These are phyloP conservation scores for Phytopythium vexans DNA, from an alignment of 352 stramenopile genomes.

Conservation along the genomic window DNA sequence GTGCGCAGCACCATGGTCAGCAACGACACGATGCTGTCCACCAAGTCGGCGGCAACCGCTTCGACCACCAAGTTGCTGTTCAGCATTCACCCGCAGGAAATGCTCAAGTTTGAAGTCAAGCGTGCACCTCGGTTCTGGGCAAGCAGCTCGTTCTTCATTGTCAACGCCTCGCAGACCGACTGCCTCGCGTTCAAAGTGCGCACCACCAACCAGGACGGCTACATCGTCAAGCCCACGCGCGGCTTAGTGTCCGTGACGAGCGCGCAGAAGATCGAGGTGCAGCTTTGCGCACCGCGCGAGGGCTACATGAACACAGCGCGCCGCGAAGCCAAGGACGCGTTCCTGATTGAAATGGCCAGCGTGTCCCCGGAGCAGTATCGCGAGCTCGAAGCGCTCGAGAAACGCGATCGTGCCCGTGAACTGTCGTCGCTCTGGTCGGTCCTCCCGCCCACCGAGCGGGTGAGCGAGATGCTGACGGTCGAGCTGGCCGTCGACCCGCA, in stretches of 20 bases:
- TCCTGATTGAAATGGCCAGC: conserved; percentile 67
- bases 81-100: conserved; percentile 38
- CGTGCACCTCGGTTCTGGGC: conserved; percentile 27
- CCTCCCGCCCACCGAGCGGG: conserved; percentile 15
- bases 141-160: conserved; percentile 49
- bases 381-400: conserved; percentile 34
- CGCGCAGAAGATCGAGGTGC: conserved; percentile 58
- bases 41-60: conserved; percentile 9
- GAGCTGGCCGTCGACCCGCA: conserved; percentile 17
- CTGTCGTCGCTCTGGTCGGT: conserved; percentile 45
- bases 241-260: conserved; percentile 59
- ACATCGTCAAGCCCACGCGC: conserved; percentile 69
- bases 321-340: conserved; percentile 62
- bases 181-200: conserved; percentile 76
- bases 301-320: conserved; percentile 32
- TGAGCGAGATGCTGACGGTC: conserved; percentile 39
- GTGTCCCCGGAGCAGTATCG: conserved; percentile 34
- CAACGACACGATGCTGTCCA: conserved; percentile 25
- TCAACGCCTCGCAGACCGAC: conserved; percentile 45
- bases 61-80: conserved; percentile 27
- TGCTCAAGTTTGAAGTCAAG: conserved; percentile 39
- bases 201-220: conserved; percentile 73
- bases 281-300: conserved; percentile 36
- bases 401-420: conserved; percentile 29
- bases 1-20: conserved; percentile 17